phyloP scores from a whole-genome alignment of 23 red algal genomes.

The Gracilaria gracilis region DNA sequence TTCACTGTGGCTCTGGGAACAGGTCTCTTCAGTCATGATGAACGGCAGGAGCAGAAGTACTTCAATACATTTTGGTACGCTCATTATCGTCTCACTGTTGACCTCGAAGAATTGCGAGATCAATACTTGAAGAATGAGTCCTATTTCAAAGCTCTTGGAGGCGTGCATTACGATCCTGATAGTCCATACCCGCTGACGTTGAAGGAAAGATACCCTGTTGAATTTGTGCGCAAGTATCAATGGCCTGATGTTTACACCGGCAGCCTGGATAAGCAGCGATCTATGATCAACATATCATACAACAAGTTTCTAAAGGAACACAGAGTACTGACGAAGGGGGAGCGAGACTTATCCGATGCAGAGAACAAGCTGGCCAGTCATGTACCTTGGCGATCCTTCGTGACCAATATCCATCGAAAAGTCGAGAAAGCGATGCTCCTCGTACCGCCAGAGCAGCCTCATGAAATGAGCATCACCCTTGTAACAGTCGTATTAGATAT shows the following conservation, averaged over 20 bases:
- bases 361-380: neutral
- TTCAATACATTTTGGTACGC: slow-evolving; percentile 79
- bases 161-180: slow-evolving; percentile 45
- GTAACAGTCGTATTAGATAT: slow-evolving; percentile 56
- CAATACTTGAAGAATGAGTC: slow-evolving; percentile 61
- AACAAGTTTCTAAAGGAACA: slow-evolving; percentile 24
- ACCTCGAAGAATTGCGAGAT: slow-evolving; percentile 59
- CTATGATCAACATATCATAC: slow-evolving; percentile 36
- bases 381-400: slow-evolving; percentile 34
- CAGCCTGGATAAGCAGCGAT: slow-evolving; percentile 22
- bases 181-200: slow-evolving; percentile 45
- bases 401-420: slow-evolving; percentile 30
- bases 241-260: slow-evolving; percentile 41
- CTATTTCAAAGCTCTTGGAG: slow-evolving; percentile 53
- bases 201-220: slow-evolving; percentile 64
- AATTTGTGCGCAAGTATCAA: slow-evolving; percentile 61
- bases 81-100: slow-evolving; percentile 53
- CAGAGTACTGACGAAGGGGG: neutral
- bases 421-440: slow-evolving; percentile 56
- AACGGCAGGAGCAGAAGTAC: slow-evolving; percentile 44
- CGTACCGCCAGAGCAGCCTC: slow-evolving; percentile 54
- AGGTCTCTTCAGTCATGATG: slow-evolving; percentile 64
- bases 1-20: slow-evolving; percentile 61
- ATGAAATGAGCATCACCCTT: slow-evolving; percentile 67
- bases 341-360: neutral